Evolutionary conservation across 208 protist species (phyloP).

Genomic region (Trypanosoma grayi): DNA sequence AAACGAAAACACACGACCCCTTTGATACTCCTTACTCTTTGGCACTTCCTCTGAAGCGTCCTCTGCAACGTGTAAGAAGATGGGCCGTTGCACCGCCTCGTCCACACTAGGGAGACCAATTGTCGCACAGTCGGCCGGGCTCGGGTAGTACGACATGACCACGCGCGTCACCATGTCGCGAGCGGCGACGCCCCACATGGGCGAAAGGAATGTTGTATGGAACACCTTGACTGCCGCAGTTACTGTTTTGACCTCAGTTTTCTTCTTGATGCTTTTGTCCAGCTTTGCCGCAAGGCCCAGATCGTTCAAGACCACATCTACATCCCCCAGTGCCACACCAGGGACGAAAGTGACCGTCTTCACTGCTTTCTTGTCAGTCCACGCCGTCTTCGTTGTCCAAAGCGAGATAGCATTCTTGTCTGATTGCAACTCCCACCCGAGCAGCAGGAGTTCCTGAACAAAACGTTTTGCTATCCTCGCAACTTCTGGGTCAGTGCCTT

Average conservation of each 20-base stretch:
- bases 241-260: slow-evolving; percentile 13
- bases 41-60: slow-evolving; percentile 37
- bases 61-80: slow-evolving; percentile 33
- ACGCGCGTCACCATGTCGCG: slow-evolving; percentile 32
- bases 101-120: slow-evolving; percentile 15
- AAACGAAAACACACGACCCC: slow-evolving; percentile 25
- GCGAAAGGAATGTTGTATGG: slow-evolving; percentile 26
- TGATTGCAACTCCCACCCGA: slow-evolving; percentile 13
- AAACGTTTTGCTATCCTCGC: slow-evolving; percentile 22
- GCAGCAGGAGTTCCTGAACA: slow-evolving; percentile 28
- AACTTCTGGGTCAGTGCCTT: slow-evolving; percentile 3
- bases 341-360: slow-evolving; percentile 27
- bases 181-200: slow-evolving; percentile 20
- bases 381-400: slow-evolving; percentile 15
- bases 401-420: slow-evolving; percentile 19
- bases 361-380: slow-evolving; percentile 28
- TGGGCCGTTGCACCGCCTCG: slow-evolving; percentile 1
- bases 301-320: slow-evolving; percentile 31
- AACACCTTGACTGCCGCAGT: slow-evolving; percentile 11
- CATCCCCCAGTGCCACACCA: slow-evolving; percentile 22
- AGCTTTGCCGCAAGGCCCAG: slow-evolving; percentile 16
- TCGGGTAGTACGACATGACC: slow-evolving; percentile 29
- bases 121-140: slow-evolving; percentile 7
- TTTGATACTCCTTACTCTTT: slow-evolving; percentile 20
- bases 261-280: slow-evolving; percentile 18